A percentile compares a stretch with the other conserved stretches of the same genome.
phyloP scores from a whole-genome alignment of 805 yeast species.

The Isabelozyma rhagii region DNA sequence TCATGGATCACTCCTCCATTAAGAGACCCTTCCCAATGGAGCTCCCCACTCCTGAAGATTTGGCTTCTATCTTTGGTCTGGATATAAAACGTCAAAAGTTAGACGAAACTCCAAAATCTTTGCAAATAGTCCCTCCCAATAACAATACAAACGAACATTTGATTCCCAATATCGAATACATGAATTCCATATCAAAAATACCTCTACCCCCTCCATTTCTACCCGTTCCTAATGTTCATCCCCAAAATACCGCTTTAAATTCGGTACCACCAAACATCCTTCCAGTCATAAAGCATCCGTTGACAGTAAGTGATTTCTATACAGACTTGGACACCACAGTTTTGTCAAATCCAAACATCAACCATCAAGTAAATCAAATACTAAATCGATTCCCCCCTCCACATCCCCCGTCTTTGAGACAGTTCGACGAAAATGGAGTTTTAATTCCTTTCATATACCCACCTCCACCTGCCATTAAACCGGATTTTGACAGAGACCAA shows the following conservation, averaged over 20 bases:
- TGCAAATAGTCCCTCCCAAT: slow-evolving; percentile 1
- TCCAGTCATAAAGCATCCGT: slow-evolving; percentile 35
- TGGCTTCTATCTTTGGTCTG: slow-evolving; percentile 9
- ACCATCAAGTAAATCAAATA: slow-evolving; percentile 19
- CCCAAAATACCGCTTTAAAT: slow-evolving; percentile 5
- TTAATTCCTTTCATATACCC: slow-evolving; percentile 45
- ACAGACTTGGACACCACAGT: slow-evolving; percentile 22
- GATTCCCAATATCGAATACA: neutral
- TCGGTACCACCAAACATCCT: slow-evolving; percentile 33
- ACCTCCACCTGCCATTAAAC: slow-evolving; percentile 33
- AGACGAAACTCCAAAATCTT: slow-evolving; percentile 12
- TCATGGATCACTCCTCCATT: slow-evolving; percentile 1
- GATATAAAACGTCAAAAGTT: slow-evolving; percentile 5
- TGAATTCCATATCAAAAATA: neutral
- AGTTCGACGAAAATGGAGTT: slow-evolving; percentile 19
- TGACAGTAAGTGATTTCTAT: slow-evolving; percentile 29
- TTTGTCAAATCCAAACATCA: slow-evolving; percentile 4
- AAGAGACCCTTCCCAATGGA: slow-evolving; percentile 4
- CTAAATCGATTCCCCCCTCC: slow-evolving; percentile 37
- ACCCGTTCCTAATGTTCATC: neutral
- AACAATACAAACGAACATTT: neutral
- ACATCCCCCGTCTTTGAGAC: slow-evolving; percentile 24
- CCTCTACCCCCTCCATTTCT: slow-evolving; percentile 18
- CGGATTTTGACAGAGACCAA: slow-evolving; percentile 9
- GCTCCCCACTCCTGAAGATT: slow-evolving; percentile 8